These are phyloP conservation scores for Colletotrichum orbiculare DNA, from an alignment of 2,329 filamentous ascomycete species.

Conservation along the genomic window DNA sequence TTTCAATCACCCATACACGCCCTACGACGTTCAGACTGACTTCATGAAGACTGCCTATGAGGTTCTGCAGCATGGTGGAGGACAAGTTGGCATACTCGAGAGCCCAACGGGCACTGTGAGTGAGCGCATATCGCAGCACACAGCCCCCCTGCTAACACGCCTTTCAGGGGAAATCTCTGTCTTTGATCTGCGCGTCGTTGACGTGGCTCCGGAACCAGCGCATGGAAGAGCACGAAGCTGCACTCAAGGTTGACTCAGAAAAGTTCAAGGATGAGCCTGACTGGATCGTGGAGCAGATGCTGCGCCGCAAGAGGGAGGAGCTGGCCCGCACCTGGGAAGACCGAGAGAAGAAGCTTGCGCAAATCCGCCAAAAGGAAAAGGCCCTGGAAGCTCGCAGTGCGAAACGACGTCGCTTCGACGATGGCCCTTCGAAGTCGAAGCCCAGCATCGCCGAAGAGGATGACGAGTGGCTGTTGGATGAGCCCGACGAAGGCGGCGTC, in stretches of 20 bases:
- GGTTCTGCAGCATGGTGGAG: slow-evolving; percentile 75
- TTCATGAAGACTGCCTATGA: slow-evolving; percentile 89
- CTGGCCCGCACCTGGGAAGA: slow-evolving; percentile 76
- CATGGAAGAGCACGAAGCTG: slow-evolving; percentile 65
- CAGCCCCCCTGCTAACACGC: slow-evolving; percentile 27
- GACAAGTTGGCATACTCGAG: slow-evolving; percentile 88
- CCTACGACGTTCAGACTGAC: slow-evolving; percentile 86
- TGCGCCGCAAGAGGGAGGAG: slow-evolving; percentile 74
- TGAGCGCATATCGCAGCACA: slow-evolving; percentile 22
- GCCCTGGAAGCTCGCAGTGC: slow-evolving; percentile 62
- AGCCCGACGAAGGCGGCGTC: slow-evolving; percentile 65
- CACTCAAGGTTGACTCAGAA: slow-evolving; percentile 55
- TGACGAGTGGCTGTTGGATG: slow-evolving; percentile 79
- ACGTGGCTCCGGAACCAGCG: slow-evolving; percentile 93
- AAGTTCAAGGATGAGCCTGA: slow-evolving; percentile 76
- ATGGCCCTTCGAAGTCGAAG: slow-evolving; percentile 39
- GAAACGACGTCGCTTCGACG: slow-evolving; percentile 60
- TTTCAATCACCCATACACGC: slow-evolving; percentile 89
- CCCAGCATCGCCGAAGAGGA: slow-evolving; percentile 58
- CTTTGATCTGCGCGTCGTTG: slow-evolving; percentile 87
- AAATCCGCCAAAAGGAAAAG: slow-evolving; percentile 72
- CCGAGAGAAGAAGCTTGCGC: slow-evolving; percentile 76
- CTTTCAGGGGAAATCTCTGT: slow-evolving; percentile 84
- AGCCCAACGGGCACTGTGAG: slow-evolving; percentile 85
- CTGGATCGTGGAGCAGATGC: slow-evolving; percentile 85